A percentile compares a stretch with the other conserved stretches of the same genome.
Evolutionary conservation across 129 eudicot species (phyloP).

Genomic region (Arctium minus): DNA sequence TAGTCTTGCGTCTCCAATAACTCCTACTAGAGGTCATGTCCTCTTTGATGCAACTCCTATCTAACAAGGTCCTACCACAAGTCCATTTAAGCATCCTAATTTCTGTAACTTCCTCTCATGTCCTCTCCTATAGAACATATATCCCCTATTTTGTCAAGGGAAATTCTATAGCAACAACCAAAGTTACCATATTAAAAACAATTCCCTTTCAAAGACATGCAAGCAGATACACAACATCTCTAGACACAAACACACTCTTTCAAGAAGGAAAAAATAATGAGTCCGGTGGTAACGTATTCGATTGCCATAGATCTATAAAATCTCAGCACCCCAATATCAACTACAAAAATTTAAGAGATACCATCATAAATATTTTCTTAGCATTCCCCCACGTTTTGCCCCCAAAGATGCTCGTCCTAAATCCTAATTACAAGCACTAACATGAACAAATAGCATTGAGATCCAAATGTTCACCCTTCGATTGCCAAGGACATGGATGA

Average conservation of each 20-base stretch:
- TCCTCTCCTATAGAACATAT: background rate
- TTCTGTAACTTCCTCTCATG: too few relatives aligned
- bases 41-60: background rate
- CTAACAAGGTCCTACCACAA: too few relatives aligned
- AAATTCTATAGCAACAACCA: background rate
- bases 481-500: background rate
- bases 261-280: background rate
- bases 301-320: background rate
- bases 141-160: background rate
- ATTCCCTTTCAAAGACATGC: background rate
- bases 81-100: too few relatives aligned
- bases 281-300: background rate
- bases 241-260: constrained; percentile 7
- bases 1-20: background rate
- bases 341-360: background rate
- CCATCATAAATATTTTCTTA: background rate
- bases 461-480: background rate
- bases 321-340: too few relatives aligned
- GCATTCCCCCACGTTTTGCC: background rate
- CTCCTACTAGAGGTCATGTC: background rate
- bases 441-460: background rate
- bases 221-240: background rate
- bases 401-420: background rate
- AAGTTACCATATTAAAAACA: background rate
- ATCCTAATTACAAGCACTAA: background rate